Conservation (phyloP, 2,329 filamentous ascomycete genomes). For the Diplodia corticola region DNA sequence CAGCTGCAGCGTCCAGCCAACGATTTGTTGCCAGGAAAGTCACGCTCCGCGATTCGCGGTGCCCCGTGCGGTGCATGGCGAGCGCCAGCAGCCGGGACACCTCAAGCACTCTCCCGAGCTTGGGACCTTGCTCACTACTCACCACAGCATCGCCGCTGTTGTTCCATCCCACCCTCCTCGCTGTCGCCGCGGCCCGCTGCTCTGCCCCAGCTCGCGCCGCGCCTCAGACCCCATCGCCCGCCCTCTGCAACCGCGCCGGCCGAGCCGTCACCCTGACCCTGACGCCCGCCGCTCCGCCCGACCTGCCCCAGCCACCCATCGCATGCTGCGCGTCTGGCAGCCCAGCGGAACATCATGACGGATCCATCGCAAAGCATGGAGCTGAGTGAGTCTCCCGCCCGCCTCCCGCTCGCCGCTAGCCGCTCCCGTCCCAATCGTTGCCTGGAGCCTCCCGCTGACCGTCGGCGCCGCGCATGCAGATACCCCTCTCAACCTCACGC, state of each 20-base stretch:
- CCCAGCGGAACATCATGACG: conserved; percentile 37
- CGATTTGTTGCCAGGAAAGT: conserved; percentile 16
- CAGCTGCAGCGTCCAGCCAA: conserved; percentile 20
- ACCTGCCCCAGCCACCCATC: conserved; percentile 20
- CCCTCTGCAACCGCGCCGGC: background rate
- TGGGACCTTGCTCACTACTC: conserved; percentile 19
- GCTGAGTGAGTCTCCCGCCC: conserved; percentile 33
- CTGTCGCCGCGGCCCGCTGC: conserved; percentile 7
- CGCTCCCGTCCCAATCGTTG: conserved; percentile 27
- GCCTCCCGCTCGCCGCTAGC: background rate
- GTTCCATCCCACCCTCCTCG: conserved; percentile 1
- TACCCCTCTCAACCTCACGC: conserved; percentile 78
- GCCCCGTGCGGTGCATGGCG: conserved; percentile 4
- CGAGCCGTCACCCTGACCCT: conserved; percentile 19
- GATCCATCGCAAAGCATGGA: conserved; percentile 38
- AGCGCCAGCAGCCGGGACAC: conserved; percentile 19
- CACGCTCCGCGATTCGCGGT: conserved; percentile 21
- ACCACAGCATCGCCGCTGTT: conserved; percentile 14
- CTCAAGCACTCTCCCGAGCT: conserved; percentile 17
- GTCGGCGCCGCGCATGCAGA: conserved; percentile 24
- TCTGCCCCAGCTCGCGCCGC: background rate
- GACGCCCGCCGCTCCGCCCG: conserved; percentile 19
- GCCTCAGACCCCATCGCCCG: background rate
- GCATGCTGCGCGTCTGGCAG: conserved; percentile 19
- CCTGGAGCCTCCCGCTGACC: conserved; percentile 13